Conservation (phyloP, 768 basidiomycete species). For the Pleurotus giganteus region DNA sequence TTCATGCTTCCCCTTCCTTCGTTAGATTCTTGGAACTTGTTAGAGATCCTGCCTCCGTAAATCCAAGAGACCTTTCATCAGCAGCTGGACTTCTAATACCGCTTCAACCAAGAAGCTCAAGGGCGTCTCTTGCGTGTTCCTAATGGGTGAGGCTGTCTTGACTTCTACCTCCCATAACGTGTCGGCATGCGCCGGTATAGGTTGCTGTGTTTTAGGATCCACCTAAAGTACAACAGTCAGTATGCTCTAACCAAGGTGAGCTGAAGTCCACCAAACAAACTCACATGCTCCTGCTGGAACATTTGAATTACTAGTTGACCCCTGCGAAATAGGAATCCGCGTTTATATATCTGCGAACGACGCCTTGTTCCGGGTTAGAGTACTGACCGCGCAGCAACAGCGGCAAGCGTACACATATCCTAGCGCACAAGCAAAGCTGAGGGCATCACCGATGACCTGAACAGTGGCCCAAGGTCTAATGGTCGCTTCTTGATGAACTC, state of each 20-base stretch:
- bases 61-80: constrained; percentile 85
- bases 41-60: constrained; percentile 71
- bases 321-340: constrained; percentile 73
- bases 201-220: constrained; percentile 71
- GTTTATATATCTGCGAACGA: constrained; percentile 78
- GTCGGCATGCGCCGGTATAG: constrained; percentile 74
- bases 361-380: constrained; percentile 34
- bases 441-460: constrained; percentile 75
- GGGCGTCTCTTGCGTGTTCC: constrained; percentile 76
- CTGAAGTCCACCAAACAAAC: constrained; percentile 22
- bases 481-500: constrained; percentile 83
- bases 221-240: constrained; percentile 44
- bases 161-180: constrained; percentile 89
- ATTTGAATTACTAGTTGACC: constrained; percentile 73
- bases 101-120: constrained; percentile 69
- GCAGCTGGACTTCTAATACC: constrained; percentile 74
- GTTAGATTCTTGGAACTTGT: not conserved
- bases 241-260: not conserved
- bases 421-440: constrained; percentile 76
- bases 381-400: constrained; percentile 4
- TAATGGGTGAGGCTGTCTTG: constrained; percentile 75
- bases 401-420: constrained; percentile 61
- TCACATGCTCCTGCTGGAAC: constrained; percentile 82
- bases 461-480: constrained; percentile 84
- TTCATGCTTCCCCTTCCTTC: not conserved